phyloP scores from a whole-genome alignment of 1,139 yeast species.

The Saccharomycopsis hybrid region DNA sequence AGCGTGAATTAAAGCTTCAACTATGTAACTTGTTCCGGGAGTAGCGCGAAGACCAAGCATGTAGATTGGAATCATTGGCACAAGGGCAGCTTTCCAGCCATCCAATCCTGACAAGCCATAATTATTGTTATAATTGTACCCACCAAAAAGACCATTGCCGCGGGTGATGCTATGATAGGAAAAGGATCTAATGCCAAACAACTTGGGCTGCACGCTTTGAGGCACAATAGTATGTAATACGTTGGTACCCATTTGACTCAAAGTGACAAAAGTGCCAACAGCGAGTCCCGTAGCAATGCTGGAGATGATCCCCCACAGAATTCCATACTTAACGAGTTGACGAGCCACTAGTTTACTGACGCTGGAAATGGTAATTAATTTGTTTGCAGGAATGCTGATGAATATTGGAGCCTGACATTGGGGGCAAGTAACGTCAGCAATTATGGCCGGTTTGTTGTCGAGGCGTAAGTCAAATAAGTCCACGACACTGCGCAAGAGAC shows the following conservation, averaged over 20 bases:
- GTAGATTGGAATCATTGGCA: slow-evolving; percentile 25
- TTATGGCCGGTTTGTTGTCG: slow-evolving; percentile 1
- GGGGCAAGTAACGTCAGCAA: slow-evolving; percentile 32
- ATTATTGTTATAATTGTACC: neutral
- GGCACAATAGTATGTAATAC: slow-evolving; percentile 27
- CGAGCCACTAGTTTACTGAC: slow-evolving; percentile 23
- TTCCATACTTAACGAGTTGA: slow-evolving; percentile 23
- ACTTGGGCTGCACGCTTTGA: slow-evolving; percentile 27
- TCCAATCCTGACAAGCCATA: slow-evolving; percentile 11
- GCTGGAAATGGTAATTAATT: slow-evolving; percentile 25
- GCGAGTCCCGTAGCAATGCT: slow-evolving; percentile 23
- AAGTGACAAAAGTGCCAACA: slow-evolving; percentile 27
- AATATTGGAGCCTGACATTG: slow-evolving; percentile 37
- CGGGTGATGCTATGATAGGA: too few relatives aligned
- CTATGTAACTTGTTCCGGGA: slow-evolving; percentile 3
- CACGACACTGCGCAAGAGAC: slow-evolving; percentile 1
- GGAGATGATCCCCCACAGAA: slow-evolving; percentile 19
- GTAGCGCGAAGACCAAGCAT: slow-evolving; percentile 22
- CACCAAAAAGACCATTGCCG: neutral
- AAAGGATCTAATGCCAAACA: slow-evolving; percentile 28
- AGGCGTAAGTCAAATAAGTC: neutral
- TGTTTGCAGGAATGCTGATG: slow-evolving; percentile 26
- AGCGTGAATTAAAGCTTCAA: too few relatives aligned
- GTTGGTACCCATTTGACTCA: slow-evolving; percentile 30
- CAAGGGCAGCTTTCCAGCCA: slow-evolving; percentile 8